A percentile compares a stretch with the other conserved stretches of the same genome.
These are phyloP conservation scores for Calonectria leucothoes DNA, from an alignment of 2,329 filamentous ascomycete species.

Conservation along the genomic window DNA sequence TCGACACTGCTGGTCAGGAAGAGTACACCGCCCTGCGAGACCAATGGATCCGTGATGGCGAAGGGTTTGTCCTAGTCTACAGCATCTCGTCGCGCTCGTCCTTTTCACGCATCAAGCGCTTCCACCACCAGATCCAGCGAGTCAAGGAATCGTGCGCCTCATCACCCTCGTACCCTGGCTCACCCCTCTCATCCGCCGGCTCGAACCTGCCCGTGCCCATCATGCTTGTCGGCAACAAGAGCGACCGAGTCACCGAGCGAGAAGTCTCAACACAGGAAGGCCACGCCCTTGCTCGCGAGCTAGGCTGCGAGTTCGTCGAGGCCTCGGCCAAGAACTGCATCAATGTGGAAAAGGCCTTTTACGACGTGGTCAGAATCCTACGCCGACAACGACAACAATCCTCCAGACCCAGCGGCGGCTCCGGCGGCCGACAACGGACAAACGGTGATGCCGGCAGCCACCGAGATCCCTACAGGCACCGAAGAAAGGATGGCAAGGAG, in stretches of 20 bases:
- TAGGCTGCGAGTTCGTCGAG: slow-evolving; percentile 97
- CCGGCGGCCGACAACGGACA: slow-evolving; percentile 52
- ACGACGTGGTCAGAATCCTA: slow-evolving; percentile 93
- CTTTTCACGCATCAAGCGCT: slow-evolving; percentile 93
- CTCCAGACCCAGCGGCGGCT: slow-evolving; percentile 51
- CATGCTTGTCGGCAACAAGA: slow-evolving; percentile 99
- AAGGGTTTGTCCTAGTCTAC: slow-evolving; percentile 97
- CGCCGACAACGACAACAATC: slow-evolving; percentile 80
- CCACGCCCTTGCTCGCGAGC: slow-evolving; percentile 87
- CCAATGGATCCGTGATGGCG: slow-evolving; percentile 98
- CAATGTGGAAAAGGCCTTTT: slow-evolving; percentile 98
- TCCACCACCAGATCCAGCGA: slow-evolving; percentile 96
- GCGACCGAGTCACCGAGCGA: slow-evolving; percentile 93
- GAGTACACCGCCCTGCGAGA: slow-evolving; percentile 97
- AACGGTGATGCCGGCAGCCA: slow-evolving; percentile 50
- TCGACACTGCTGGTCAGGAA: slow-evolving; percentile 97
- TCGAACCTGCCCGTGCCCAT: slow-evolving; percentile 83
- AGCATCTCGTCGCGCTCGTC: slow-evolving; percentile 98
- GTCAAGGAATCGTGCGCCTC: slow-evolving; percentile 91
- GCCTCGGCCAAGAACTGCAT: slow-evolving; percentile 98
- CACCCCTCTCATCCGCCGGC: slow-evolving; percentile 71
- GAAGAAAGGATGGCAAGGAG: slow-evolving; percentile 50
- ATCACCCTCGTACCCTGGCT: slow-evolving; percentile 82
- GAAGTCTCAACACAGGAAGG: slow-evolving; percentile 98
- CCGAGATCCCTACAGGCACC: slow-evolving; percentile 46